These are phyloP conservation scores for Waltergamsia citrina DNA, from an alignment of 2,329 filamentous ascomycete species.

Conservation along the genomic window DNA sequence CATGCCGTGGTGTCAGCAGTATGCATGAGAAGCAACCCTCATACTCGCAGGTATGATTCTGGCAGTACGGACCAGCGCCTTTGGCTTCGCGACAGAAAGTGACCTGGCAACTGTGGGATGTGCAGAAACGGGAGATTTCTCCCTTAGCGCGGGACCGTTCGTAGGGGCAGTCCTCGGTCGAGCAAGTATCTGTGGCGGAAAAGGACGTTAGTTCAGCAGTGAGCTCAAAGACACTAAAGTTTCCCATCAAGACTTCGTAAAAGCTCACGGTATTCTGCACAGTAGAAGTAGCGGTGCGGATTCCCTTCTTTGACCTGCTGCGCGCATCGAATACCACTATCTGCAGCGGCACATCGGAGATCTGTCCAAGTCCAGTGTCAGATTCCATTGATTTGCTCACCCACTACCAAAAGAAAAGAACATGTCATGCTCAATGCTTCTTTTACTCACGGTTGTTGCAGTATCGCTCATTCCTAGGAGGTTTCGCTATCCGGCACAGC, in stretches of 20 bases:
- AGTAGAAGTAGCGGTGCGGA: slow-evolving; percentile 10
- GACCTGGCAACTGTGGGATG: slow-evolving; percentile 16
- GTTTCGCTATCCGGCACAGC: slow-evolving; percentile 11
- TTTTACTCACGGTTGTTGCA: slow-evolving; percentile 14
- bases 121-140: slow-evolving; percentile 14
- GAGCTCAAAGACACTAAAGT: too few species aligned
- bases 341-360: slow-evolving; percentile 11
- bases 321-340: slow-evolving; percentile 12
- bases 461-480: slow-evolving; percentile 10
- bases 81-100: slow-evolving; percentile 11
- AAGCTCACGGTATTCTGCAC: slow-evolving; percentile 15
- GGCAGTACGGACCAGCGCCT: slow-evolving; percentile 12
- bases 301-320: slow-evolving; percentile 12
- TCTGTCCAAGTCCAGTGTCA: not conserved
- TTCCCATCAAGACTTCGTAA: too few species aligned
- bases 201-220: not conserved
- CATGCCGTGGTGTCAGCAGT: not conserved
- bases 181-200: slow-evolving; percentile 15
- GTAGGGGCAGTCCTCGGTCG: slow-evolving; percentile 12
- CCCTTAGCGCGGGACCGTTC: slow-evolving; percentile 9
- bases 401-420: slow-evolving; percentile 4
- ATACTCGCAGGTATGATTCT: slow-evolving; percentile 16
- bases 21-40: slow-evolving; percentile 13
- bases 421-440: slow-evolving; percentile 1
- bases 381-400: not conserved